Evolutionary conservation across 192 early-diverging fungal genomes (phyloP), one percentile per base, ranked within the genome.

Genomic region (Backusella sp.): DNA sequence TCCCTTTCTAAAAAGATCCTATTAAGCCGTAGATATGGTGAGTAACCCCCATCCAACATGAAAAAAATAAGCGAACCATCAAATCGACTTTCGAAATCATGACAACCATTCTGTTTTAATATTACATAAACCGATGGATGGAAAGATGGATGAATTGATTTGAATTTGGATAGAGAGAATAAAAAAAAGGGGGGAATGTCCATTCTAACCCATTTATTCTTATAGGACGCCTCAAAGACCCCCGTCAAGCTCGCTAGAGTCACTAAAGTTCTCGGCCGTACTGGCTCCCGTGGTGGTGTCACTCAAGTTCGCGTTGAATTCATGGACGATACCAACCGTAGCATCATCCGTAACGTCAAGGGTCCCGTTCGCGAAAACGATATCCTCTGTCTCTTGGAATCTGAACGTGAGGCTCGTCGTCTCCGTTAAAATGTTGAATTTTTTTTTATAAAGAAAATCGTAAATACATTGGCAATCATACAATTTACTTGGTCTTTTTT

Each of bases 261-360:
- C 76, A 91, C 87, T 76, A 97, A 98, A 91, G 93, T 99, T 79
- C 93, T 99, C 82, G 97, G 97, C 87, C 94, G 97, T 82, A 99
- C 97, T 83, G 97, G 97, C 83, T 99, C 97, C 86, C 96, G 97
- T 80, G 97, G 97, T 92, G 96, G 96, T 88, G 97, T 99, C 86
- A 99, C 97, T 84, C 97, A 94, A 88, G 97, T 99, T 86, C 94
- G 97, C 77, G 97, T 99, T 81, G 97, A 98, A 86, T 96, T 99
- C 88, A 91, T 98, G 86, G 96, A 98, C 86, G 96, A 99, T 83
- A 82, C 88, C 69, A 88, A 86, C 86, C 97, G 97, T 72, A 93
- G 94, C 84, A 97, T 99, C 90, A 97, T 99, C 88, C 96, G 97
- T 86, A 99, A 99, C 88, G 97, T 99, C 80, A 97, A 97, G 92